Conservation (phyloP, 169 alveolate species). For the Fabrea salina region DNA sequence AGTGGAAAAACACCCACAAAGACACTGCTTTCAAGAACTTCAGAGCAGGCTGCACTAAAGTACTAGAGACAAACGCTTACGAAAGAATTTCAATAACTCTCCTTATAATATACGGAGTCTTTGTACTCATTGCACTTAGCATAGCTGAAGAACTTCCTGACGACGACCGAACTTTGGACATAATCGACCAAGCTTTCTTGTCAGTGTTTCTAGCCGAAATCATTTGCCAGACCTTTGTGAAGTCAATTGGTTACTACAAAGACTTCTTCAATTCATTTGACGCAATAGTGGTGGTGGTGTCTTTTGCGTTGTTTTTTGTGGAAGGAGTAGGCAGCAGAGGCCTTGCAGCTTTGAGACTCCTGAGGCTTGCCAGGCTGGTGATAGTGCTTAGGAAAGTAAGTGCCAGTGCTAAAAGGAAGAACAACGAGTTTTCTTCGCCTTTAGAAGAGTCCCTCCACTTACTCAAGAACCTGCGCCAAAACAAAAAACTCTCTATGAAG, state of each 20-base stretch:
- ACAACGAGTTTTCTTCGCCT: slow-evolving; percentile 41
- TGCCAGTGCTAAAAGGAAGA: slow-evolving; percentile 42
- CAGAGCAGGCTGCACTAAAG: slow-evolving; percentile 37
- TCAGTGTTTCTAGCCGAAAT: slow-evolving; percentile 50
- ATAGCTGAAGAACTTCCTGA: slow-evolving; percentile 30
- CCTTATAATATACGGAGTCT: slow-evolving; percentile 47
- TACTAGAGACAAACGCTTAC: slow-evolving; percentile 40
- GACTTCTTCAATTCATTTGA: slow-evolving; percentile 53
- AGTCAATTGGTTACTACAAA: slow-evolving; percentile 19
- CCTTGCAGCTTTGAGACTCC: slow-evolving; percentile 55
- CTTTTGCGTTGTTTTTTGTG: slow-evolving; percentile 40
- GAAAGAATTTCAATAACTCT: slow-evolving; percentile 42
- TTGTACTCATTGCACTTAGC: slow-evolving; percentile 47
- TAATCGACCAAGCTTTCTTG: slow-evolving; percentile 43
- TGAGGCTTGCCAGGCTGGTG: slow-evolving; percentile 51
- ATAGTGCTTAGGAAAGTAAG: slow-evolving; percentile 54
- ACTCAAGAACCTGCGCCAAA: slow-evolving; percentile 26
- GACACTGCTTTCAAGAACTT: slow-evolving; percentile 29
- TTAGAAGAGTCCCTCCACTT: slow-evolving; percentile 51
- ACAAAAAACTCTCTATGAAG: slow-evolving; percentile 30
- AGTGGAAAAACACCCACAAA: background rate
- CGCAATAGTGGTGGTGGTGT: slow-evolving; percentile 40
- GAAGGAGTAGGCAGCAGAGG: slow-evolving; percentile 61
- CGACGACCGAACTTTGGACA: slow-evolving; percentile 3
- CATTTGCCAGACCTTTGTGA: slow-evolving; percentile 37